Evolutionary conservation across 2,329 filamentous ascomycete species (phyloP).

Genomic region (Thelonectria discophora): DNA sequence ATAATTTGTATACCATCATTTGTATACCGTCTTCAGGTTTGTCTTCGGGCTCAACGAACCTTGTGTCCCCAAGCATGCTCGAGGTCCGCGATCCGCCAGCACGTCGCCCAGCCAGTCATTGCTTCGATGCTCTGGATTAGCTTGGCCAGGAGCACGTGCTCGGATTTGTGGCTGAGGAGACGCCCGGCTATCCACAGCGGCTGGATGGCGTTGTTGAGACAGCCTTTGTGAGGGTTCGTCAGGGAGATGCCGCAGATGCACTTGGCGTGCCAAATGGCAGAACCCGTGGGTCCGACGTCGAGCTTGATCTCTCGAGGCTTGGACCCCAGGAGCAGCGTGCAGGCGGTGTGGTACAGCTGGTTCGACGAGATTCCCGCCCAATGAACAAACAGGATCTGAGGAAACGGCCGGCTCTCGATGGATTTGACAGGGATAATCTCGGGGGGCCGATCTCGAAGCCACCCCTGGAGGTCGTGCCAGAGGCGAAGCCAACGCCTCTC

Average conservation of each 20-base stretch:
- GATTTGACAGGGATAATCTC: constrained; percentile 58
- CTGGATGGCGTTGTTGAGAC: constrained; percentile 66
- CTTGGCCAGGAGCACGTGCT: constrained; percentile 52
- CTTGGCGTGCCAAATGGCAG: constrained; percentile 63
- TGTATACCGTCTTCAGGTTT: not conserved
- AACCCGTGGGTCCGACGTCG: constrained; percentile 45
- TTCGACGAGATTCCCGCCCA: constrained; percentile 66
- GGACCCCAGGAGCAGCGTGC: constrained; percentile 59
- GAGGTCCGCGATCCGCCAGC: constrained; percentile 62
- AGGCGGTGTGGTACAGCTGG: constrained; percentile 65
- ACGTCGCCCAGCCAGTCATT: constrained; percentile 62
- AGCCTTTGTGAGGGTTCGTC: constrained; percentile 64
- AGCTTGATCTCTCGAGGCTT: constrained; percentile 46
- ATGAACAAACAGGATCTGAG: constrained; percentile 61
- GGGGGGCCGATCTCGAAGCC: constrained; percentile 55
- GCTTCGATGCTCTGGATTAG: constrained; percentile 60
- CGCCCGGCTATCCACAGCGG: constrained; percentile 65
- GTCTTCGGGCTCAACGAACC: constrained; percentile 32
- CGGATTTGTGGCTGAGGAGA: constrained; percentile 59
- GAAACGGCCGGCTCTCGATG: constrained; percentile 56
- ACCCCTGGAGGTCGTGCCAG: constrained; percentile 60
- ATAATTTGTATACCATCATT: no score
- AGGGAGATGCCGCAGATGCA: constrained; percentile 65
- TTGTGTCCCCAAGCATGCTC: constrained; percentile 54
- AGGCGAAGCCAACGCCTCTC: constrained; percentile 56